Conservation (phyloP, 208 protist species). For the Phytomonas sp. region DNA sequence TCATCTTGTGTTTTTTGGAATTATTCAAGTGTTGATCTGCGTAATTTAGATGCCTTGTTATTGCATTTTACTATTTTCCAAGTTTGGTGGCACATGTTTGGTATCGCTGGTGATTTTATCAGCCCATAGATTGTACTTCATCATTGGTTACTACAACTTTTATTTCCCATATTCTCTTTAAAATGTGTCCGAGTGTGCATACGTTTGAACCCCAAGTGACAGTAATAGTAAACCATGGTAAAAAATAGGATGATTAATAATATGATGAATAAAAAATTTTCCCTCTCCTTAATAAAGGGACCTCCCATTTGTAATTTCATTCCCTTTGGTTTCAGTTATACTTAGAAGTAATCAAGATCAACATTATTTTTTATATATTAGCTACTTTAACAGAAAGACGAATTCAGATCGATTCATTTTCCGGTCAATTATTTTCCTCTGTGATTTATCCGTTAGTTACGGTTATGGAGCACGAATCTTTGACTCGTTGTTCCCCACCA, state of each 20-base stretch:
- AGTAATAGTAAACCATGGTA: neutral
- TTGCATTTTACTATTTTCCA: neutral
- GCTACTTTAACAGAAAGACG: neutral
- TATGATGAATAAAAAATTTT: neutral
- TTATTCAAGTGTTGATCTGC: neutral
- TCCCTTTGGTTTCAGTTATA: neutral
- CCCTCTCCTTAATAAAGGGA: neutral
- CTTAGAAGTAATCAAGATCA: neutral
- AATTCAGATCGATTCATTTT: neutral
- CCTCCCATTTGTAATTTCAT: slow-evolving; percentile 2
- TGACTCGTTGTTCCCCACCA: neutral
- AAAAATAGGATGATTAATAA: neutral
- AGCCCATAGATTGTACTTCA: neutral
- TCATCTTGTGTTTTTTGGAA: neutral
- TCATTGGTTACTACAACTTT: neutral
- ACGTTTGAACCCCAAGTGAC: neutral
- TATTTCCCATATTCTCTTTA: neutral
- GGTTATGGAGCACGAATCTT: neutral
- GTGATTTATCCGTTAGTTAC: neutral
- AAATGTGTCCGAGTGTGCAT: neutral
- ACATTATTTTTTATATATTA: neutral
- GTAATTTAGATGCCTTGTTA: neutral
- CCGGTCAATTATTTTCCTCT: neutral
- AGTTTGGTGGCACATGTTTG: neutral
- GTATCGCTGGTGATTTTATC: neutral